A percentile compares a stretch with the other conserved stretches of the same genome.
Evolutionary conservation across 371 early-diverging fungal genomes (phyloP).

Genomic region (Phascolomyces articulosus): DNA sequence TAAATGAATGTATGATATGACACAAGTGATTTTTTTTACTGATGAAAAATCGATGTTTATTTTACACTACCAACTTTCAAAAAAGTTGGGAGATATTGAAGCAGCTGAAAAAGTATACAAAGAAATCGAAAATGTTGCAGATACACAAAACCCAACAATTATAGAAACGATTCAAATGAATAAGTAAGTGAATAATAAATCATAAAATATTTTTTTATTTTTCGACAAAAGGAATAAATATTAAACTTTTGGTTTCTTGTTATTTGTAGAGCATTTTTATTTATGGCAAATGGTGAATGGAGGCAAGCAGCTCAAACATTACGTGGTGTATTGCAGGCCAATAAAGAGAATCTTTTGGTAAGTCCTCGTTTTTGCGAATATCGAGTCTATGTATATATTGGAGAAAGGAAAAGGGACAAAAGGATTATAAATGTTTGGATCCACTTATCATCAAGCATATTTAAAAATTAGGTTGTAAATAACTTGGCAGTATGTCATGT

Average conservation of each 20-base stretch:
- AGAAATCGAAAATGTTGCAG: slow-evolving; percentile 33
- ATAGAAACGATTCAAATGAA: slow-evolving; percentile 50
- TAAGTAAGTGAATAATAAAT: slow-evolving; percentile 32
- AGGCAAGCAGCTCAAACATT: slow-evolving; percentile 45
- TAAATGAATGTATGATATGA: neutral
- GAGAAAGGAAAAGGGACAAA: too few species aligned
- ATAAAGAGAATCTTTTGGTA: slow-evolving; percentile 57
- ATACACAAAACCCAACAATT: slow-evolving; percentile 20
- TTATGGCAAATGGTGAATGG: slow-evolving; percentile 62
- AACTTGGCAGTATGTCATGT: slow-evolving; percentile 63
- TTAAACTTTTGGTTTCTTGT: too few species aligned
- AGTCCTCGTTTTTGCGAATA: neutral
- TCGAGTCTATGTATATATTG: too few species aligned
- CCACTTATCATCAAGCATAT: too few species aligned
- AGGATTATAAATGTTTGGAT: too few species aligned
- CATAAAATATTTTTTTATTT: neutral
- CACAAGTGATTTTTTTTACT: too few species aligned
- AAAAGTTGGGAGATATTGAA: slow-evolving; percentile 49
- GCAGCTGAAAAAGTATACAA: slow-evolving; percentile 46
- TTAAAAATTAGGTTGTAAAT: slow-evolving; percentile 40
- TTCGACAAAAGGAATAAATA: too few species aligned
- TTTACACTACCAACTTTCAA: too few species aligned
- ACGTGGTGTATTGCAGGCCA: slow-evolving; percentile 41
- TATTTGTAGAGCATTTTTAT: slow-evolving; percentile 40
- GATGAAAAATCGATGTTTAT: too few species aligned